These are phyloP conservation scores for Xylariales sp. DNA, from an alignment of 2,329 filamentous ascomycete genomes.

Conservation along the genomic window DNA sequence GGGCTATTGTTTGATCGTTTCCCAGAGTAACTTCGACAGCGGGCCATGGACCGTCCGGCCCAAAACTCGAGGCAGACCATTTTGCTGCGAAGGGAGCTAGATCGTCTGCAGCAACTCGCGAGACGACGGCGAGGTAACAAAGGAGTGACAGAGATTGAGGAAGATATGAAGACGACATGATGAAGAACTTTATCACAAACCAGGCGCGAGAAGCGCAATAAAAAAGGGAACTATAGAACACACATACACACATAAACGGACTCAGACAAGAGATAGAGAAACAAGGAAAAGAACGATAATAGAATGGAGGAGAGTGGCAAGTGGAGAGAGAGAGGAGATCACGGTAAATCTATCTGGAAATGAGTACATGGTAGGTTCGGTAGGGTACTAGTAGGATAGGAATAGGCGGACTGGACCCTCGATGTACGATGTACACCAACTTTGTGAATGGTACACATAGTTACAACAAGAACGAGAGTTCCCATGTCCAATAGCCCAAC, in stretches of 20 bases:
- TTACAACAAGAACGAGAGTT: not conserved
- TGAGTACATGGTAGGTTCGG: not conserved
- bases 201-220: slow-evolving; percentile 34
- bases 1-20: slow-evolving; percentile 41
- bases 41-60: slow-evolving; percentile 53
- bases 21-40: slow-evolving; percentile 47
- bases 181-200: slow-evolving; percentile 28
- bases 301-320: slow-evolving; percentile 11
- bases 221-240: slow-evolving; percentile 10
- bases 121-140: slow-evolving; percentile 41
- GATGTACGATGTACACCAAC: not conserved
- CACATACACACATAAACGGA: slow-evolving; percentile 1
- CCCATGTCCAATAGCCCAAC: not conserved
- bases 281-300: slow-evolving; percentile 11
- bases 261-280: slow-evolving; percentile 7
- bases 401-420: not conserved
- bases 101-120: slow-evolving; percentile 32
- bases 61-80: slow-evolving; percentile 48
- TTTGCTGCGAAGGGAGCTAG: slow-evolving; percentile 40
- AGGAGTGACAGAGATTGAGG: slow-evolving; percentile 43
- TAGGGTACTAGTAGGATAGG: not conserved
- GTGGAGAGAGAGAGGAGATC: slow-evolving; percentile 22
- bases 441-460: not conserved
- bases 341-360: slow-evolving; percentile 3
- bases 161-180: slow-evolving; percentile 41